Evolutionary conservation across 768 basidiomycete species (phyloP).

Genomic region (Boletales sp.): DNA sequence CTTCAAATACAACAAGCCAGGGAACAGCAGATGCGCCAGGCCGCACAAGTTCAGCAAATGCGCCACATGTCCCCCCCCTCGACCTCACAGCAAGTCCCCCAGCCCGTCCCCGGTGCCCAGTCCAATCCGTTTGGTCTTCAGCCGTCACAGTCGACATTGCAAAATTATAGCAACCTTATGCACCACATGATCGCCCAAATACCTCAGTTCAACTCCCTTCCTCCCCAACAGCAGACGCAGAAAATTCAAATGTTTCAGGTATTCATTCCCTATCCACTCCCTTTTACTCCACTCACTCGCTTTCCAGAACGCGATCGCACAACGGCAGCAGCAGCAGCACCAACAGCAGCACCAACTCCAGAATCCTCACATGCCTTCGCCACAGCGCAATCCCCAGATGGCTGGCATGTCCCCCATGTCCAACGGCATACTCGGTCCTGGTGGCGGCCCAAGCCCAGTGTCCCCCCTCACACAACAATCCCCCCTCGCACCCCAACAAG

Average conservation of each 20-base stretch:
- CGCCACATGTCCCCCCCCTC: conserved; percentile 45
- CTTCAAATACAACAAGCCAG: conserved; percentile 35
- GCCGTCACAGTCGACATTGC: conserved; percentile 44
- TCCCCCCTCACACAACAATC: conserved; percentile 29
- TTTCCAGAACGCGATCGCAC: conserved; percentile 15
- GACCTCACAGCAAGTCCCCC: conserved; percentile 19
- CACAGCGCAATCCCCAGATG: conserved; percentile 29
- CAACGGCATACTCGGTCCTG: conserved; percentile 21
- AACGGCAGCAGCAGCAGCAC: conserved; percentile 25
- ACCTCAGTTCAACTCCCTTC: conserved; percentile 52
- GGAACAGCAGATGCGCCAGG: conserved; percentile 33
- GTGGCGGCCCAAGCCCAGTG: conserved; percentile 27
- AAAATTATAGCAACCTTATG: conserved; percentile 52
- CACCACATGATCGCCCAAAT: conserved; percentile 49
- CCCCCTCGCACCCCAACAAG: conserved; percentile 23
- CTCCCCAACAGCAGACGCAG: conserved; percentile 56
- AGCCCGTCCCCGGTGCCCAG: conserved; percentile 13
- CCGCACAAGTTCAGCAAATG: conserved; percentile 32
- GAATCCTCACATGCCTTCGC: conserved; percentile 19
- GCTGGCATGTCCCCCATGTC: conserved; percentile 24
- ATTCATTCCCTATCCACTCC: conserved; percentile 6
- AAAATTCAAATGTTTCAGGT: conserved; percentile 54
- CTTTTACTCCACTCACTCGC: conserved; percentile 4
- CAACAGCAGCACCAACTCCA: conserved; percentile 31
- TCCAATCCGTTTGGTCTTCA: conserved; percentile 29